Base-by-base conservation (phyloP, 305 asterid species). In the Fraxinus velutina region DNA sequence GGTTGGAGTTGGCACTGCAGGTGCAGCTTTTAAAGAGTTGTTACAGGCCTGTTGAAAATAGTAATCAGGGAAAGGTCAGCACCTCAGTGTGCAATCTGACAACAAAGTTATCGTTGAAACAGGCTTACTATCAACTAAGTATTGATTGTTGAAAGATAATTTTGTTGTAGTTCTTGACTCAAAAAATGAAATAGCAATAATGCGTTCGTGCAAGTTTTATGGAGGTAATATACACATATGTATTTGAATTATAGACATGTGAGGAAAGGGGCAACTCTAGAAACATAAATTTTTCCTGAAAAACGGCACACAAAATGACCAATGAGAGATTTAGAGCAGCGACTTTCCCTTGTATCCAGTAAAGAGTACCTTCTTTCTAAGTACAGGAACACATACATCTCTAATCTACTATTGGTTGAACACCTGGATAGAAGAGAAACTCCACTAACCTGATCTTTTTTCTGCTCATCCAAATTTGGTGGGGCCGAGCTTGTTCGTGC, bases 401-500 rank as follows among this genome's bases (percentile, higher is more conserved):
- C 24, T 6, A 55, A 47, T 64, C 17, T 37, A 33, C 70, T 15
- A 79, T 60, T 19, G 5, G 75, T 44, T 70, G 76, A 60, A 81
- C 77, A 79, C 44, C 34, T 70, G 82, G 81, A 60, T 32, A 73
- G 15, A 72, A 77, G 64, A 88, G 80, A 85, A 81, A 39, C 21
- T 75, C 93, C 87, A 60, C 70, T 19, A 64, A 80, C 98, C 99
- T 92, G 97, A 62, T 86, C 92, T 52, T 89, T 90, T 85, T 88
- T 92, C 87, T 94, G 99, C 90, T 96, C 99, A 81, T 92, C 99
- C 90, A 96, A 85, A 89, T 90, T 94, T 15, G 98, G 98, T 52
- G 99, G 97, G 77, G 98, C 99, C 24, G 99, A 94, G 89, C 95
- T 94, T 80, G 99, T 96, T 80, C 99, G 86, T 27, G 97, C 92